These are phyloP conservation scores for Microbotryum intermedium DNA, from an alignment of 1,284 basidiomycete species.

Conservation along the genomic window DNA sequence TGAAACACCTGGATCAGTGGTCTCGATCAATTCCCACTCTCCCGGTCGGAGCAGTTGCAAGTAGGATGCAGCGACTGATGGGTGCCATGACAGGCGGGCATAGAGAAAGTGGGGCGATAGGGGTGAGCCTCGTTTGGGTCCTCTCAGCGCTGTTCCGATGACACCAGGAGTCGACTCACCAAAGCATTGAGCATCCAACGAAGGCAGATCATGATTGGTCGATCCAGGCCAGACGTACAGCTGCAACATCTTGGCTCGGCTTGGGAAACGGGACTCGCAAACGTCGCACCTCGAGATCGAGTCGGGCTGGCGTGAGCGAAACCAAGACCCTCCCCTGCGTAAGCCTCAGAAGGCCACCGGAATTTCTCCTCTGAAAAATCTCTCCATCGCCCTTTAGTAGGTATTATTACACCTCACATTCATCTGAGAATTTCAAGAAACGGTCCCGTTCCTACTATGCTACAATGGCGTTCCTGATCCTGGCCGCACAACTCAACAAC, in stretches of 20 bases:
- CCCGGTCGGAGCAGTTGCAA: constrained; percentile 22
- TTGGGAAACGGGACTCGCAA: too few relatives aligned
- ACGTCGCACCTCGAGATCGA: too few relatives aligned
- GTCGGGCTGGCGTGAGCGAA: too few relatives aligned
- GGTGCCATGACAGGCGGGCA: not conserved
- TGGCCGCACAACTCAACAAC: constrained; percentile 75
- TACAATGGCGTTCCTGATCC: constrained; percentile 42
- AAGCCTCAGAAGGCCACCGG: too few relatives aligned
- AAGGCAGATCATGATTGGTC: constrained; percentile 17
- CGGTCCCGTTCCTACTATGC: not conserved
- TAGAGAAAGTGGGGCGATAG: not conserved
- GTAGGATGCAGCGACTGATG: constrained; percentile 23
- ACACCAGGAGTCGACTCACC: not conserved
- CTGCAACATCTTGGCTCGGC: not conserved
- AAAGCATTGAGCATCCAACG: constrained; percentile 21
- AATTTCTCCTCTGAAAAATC: too few relatives aligned
- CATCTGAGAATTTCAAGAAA: too few relatives aligned
- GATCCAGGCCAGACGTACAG: constrained; percentile 16
- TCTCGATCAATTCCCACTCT: constrained; percentile 17
- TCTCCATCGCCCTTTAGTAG: too few relatives aligned
- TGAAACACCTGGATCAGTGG: constrained; percentile 6
- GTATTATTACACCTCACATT: too few relatives aligned
- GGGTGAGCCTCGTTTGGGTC: too few relatives aligned
- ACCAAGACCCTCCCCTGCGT: too few relatives aligned
- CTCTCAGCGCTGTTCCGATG: too few relatives aligned